Base-by-base conservation (phyloP, 1,284 basidiomycete genomes). In the Sparassis latifolia region DNA sequence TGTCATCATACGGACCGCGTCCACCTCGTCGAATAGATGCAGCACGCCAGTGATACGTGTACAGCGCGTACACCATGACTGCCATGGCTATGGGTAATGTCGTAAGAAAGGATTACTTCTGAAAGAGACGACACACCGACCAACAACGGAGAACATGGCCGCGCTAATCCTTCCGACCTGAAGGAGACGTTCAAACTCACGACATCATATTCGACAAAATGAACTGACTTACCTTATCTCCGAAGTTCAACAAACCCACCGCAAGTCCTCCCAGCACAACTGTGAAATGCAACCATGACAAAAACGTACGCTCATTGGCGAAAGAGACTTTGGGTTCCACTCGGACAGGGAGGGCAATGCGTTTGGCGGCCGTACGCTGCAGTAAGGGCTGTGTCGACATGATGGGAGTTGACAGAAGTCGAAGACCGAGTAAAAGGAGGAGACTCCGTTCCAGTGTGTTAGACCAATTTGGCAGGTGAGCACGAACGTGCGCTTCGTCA, bases 351-450 rank as follows among this genome's bases (percentile, higher is more conserved):
- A 97, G 85, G 9, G 94, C 94, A 62, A 97, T 97, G 55, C 94
- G 89, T 74, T 97, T 97, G 47, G 87, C 83, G 2, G 93, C 91
- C 12, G 95, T 97, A 53, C 97, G 86, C 71, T 99, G 96, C 44
- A 99, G 87, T 44, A 99, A 82, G 27, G 97, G 97, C 69, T 98
- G 97, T 50, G 94, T 97, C 20, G 96, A 99, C 97, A 97, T 97
- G 63, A 50, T 44, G 56, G 52, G 55, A 52, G 44, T 39, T 31
- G 45, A 35, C 28, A 50, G 55, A 51, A 49, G 54, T 47, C 49
- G 45, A 49, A 50, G 49, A 31, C 52, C 32, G 52, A 45, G 43
- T 44, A 7, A 35, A 44, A 33, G 40, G 35, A 37, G 20, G 20
- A 20, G 20, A 20, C 20, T 20, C 20, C 20, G 20, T 20, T 27